Percentiles rank a stretch among this genome's conserved stretches.
Evolutionary conservation across 179 eudicot genomes (phyloP).

Genomic region (Silene vulgaris): DNA sequence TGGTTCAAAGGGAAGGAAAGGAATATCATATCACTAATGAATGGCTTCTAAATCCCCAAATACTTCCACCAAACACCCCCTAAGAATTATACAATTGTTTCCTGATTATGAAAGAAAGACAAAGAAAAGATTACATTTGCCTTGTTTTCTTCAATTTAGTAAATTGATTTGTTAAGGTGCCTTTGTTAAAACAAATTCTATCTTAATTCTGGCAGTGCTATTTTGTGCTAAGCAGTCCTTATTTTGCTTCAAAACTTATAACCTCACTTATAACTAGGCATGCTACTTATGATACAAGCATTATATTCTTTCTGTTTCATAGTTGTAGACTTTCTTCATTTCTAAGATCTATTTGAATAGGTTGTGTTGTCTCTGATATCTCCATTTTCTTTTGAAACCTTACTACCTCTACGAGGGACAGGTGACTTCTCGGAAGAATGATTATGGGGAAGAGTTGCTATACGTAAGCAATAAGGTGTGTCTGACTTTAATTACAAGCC

Average conservation of each 20-base stretch:
- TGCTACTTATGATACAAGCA: neutral
- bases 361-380: constrained; percentile 15
- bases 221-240: neutral
- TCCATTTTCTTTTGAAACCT: constrained; percentile 34
- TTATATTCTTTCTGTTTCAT: neutral
- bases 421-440: too few relatives aligned
- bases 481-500: too few relatives aligned
- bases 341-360: neutral
- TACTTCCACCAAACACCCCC: too few relatives aligned
- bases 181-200: neutral
- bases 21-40: too few relatives aligned
- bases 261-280: neutral
- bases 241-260: neutral
- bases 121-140: too few relatives aligned
- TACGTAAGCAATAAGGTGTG: too few relatives aligned
- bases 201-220: neutral
- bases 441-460: too few relatives aligned
- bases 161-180: neutral
- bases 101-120: too few relatives aligned
- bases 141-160: too few relatives aligned
- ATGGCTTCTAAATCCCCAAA: too few relatives aligned
- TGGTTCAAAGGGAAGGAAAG: too few relatives aligned
- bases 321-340: neutral
- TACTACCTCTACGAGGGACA: constrained; percentile 29
- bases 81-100: too few relatives aligned